Evolutionary conservation across 23 red algal species (phyloP), one percentile per base, ranked within the genome.

Genomic region (Agarophyton chilense): DNA sequence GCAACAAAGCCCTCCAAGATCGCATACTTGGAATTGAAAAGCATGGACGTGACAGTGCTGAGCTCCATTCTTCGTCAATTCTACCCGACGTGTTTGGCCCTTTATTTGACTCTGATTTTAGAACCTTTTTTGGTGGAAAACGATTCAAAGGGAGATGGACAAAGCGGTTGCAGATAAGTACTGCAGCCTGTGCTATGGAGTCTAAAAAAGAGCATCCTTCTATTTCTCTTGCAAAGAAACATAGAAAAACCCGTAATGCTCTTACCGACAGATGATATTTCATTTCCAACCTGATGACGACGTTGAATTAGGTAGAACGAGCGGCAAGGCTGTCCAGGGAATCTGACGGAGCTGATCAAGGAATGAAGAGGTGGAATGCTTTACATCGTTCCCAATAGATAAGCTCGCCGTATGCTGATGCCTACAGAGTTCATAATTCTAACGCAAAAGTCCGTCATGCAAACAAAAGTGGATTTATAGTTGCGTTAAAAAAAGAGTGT

Each of bases 101-200:
- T 32, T 21, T 81, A 3, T 32, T 2, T 2, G 21, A 81, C 2
- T 18, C 21, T 21, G 45, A 81, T 60, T 31, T 32, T 5, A 22
- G 60, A 14, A 81, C 41, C 10, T 8, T 34, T 1, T 81, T 81
- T 33, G 34, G 38, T 81, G 49, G 77, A 60, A 58, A 81, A 49
- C 77, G 77, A 29, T 81, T 81, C 29, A 58, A 31, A 35, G 77
- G 77, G 8, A 49, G 12, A 8, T 81, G 77, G 77, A 81, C 75
- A 35, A 52, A 54, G 49, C 7, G 24, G 40, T 6, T 33, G 53
- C 42, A 52, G 11, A 31, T 79, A 51, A 33, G 42, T 19, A 54
- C 31, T 21, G 40, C 26, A 51, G 42, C 6, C 14, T 6, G 19
- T 29, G 42, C 53, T 19, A 79, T 79, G 75, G 40, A 79, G 75